Conservation (phyloP, 306 rosid species). For the Fagus sylvatica region DNA sequence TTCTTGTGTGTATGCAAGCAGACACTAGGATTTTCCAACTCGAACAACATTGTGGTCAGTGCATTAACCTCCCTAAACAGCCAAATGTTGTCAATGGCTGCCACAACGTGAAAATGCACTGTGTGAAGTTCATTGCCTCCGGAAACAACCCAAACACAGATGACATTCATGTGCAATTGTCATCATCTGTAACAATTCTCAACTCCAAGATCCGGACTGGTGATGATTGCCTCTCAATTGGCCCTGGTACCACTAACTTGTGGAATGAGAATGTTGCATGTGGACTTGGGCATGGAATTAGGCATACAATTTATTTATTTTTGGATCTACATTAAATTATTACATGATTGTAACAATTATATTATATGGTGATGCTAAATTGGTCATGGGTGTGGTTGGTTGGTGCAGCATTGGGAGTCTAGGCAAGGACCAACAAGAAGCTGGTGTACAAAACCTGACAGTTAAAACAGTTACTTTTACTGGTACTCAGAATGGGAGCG, state of each 20-base stretch:
- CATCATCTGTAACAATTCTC: conserved; percentile 38
- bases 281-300: conserved; percentile 69
- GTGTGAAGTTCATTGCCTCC: conserved; percentile 29
- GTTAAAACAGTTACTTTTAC: conserved; percentile 31
- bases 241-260: conserved; percentile 51
- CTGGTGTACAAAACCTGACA: conserved; percentile 59
- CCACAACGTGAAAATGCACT: conserved; percentile 38
- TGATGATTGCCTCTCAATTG: conserved; percentile 59
- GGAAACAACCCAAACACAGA: conserved; percentile 62
- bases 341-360: background rate
- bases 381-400: background rate
- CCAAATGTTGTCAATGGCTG: conserved; percentile 47
- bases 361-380: background rate
- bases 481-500: conserved; percentile 47
- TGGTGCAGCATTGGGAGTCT: conserved; percentile 58
- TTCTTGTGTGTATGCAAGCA: conserved; percentile 15
- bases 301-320: conserved; percentile 14
- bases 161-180: conserved; percentile 56
- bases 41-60: conserved; percentile 33
- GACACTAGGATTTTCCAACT: conserved; percentile 43
- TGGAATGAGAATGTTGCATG: conserved; percentile 54
- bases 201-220: conserved; percentile 47
- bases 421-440: conserved; percentile 40
- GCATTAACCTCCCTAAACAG: conserved; percentile 48
- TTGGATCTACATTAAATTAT: background rate